A percentile compares a stretch with the other conserved stretches of the same genome.
Evolutionary conservation across 2,329 filamentous ascomycete genomes (phyloP).

Genomic region (Fusarium sp.): DNA sequence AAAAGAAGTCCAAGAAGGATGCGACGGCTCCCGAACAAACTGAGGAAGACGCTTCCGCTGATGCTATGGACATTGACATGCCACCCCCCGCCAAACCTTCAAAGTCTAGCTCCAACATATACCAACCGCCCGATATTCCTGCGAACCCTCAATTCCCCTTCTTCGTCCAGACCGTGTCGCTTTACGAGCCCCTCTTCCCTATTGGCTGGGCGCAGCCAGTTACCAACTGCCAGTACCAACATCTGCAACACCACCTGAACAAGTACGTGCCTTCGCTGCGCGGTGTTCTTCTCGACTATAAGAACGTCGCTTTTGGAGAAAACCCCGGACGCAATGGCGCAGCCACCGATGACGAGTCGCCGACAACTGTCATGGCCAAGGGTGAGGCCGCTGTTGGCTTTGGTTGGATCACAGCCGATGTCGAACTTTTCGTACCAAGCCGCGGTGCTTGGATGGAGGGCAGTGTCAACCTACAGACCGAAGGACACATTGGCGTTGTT

Average conservation of each 20-base stretch:
- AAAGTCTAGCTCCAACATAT: constrained; percentile 51
- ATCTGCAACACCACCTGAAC: constrained; percentile 80
- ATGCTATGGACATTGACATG: constrained; percentile 58
- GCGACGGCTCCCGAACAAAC: constrained; percentile 13
- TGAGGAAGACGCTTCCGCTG: constrained; percentile 36
- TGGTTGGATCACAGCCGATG: constrained; percentile 88
- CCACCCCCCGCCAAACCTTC: constrained; percentile 47
- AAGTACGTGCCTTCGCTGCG: constrained; percentile 79
- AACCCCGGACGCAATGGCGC: constrained; percentile 63
- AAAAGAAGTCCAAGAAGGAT: constrained; percentile 51
- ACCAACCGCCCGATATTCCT: constrained; percentile 56
- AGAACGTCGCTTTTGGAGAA: constrained; percentile 75
- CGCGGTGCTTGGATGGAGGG: constrained; percentile 82
- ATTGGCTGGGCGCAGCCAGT: constrained; percentile 76
- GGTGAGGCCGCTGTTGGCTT: constrained; percentile 90
- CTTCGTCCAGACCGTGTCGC: constrained; percentile 80
- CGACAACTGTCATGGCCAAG: constrained; percentile 64
- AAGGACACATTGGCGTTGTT: constrained; percentile 88
- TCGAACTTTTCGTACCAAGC: constrained; percentile 83
- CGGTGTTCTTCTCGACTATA: constrained; percentile 81
- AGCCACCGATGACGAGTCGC: constrained; percentile 62
- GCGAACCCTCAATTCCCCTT: constrained; percentile 73
- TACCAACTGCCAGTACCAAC: constrained; percentile 78
- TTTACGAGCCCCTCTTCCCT: constrained; percentile 82
- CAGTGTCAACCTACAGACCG: constrained; percentile 85